Evolutionary conservation across 2,329 filamentous ascomycete species (phyloP), one percentile per base, ranked within the genome.

Genomic region (Zalaria obscura): DNA sequence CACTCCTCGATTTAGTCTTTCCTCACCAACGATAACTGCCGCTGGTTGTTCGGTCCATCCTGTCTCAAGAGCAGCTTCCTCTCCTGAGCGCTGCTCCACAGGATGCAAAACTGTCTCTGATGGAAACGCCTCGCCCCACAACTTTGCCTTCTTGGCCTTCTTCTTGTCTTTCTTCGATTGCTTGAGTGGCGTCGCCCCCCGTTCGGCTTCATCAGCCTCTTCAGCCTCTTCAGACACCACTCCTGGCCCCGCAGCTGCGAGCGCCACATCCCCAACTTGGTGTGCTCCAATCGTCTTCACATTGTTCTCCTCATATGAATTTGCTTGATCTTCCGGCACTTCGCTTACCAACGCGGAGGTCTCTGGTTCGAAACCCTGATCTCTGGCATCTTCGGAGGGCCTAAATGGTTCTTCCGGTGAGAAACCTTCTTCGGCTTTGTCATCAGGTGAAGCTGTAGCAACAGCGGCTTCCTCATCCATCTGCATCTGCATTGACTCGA

Each of bases 121-220:
- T 18, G 18, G 18, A 18, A 18, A 18, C 18, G 18, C 18, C 18
- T 18, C 18, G 18, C 2, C 18, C 18, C 18, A 18, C 18, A 18
- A 18, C 18, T 38, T 38, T 9, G 27, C 36, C 3, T 41, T 41
- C 34, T 41, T 41, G n/a, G 33, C 33, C 27, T 33, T 47, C 42
- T 27, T 45, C 45, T 50, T 52, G 3, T 49, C 47, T 46, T 61
- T 64, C 44, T 61, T 62, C 36, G 46, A 52, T 28, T 55, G 39
- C 18, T 54, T 55, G 8, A 44, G 44, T 7, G 47, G 32, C 1
- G 35, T 27, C 29, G 7, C 29, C 29, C n/a, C 29, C 29, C 7
- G 3, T 32, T 32, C 29, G 7, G 29, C 29, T 32, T 32, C 29
- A 8, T 7, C 8, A 36, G 35, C 35, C 8, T 11, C 35, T 7